A percentile compares a stretch with the other conserved stretches of the same genome.
phyloP scores from a whole-genome alignment of 2,329 filamentous ascomycete species.

The Aotearoamyces nothofagi region DNA sequence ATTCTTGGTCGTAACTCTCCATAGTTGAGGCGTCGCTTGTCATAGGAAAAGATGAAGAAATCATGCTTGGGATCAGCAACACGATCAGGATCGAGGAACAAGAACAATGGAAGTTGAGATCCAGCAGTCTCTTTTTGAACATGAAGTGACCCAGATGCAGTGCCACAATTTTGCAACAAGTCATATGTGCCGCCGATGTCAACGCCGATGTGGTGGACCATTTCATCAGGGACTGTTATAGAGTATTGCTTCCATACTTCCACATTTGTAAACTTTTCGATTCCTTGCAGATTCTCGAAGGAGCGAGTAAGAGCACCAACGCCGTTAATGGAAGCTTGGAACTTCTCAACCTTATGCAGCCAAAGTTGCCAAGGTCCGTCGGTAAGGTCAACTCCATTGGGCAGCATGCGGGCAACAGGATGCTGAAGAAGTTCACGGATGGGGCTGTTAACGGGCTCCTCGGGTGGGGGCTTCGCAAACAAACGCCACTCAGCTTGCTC shows the following conservation, averaged over 20 bases:
- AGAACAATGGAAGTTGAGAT: slow-evolving; percentile 23
- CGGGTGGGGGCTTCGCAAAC: slow-evolving; percentile 25
- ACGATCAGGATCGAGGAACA: slow-evolving; percentile 41
- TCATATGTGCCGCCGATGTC: slow-evolving; percentile 34
- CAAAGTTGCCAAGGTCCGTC: slow-evolving; percentile 29
- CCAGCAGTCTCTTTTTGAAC: slow-evolving; percentile 4
- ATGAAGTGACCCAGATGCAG: slow-evolving; percentile 37
- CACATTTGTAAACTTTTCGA: slow-evolving; percentile 3
- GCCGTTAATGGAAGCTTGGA: slow-evolving; percentile 22
- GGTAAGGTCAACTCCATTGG: slow-evolving; percentile 17
- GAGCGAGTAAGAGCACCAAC: slow-evolving; percentile 12
- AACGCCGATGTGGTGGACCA: slow-evolving; percentile 16
- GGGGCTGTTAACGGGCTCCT: slow-evolving; percentile 22
- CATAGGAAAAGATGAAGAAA: slow-evolving; percentile 38
- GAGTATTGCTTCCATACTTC: slow-evolving; percentile 25
- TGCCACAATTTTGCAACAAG: slow-evolving; percentile 38
- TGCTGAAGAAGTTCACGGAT: slow-evolving; percentile 26
- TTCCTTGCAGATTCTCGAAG: slow-evolving; percentile 10
- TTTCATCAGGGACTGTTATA: slow-evolving; percentile 20
- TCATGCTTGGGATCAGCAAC: slow-evolving; percentile 30
- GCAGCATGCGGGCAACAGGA: slow-evolving; percentile 31
- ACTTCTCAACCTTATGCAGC: slow-evolving; percentile 21
- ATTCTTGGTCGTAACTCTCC: slow-evolving; percentile 29
- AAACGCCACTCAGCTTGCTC: slow-evolving; percentile 28
- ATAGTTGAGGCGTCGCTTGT: slow-evolving; percentile 28